Base-by-base conservation (phyloP, 306 rosid genomes). In the Castanospermum australe region DNA sequence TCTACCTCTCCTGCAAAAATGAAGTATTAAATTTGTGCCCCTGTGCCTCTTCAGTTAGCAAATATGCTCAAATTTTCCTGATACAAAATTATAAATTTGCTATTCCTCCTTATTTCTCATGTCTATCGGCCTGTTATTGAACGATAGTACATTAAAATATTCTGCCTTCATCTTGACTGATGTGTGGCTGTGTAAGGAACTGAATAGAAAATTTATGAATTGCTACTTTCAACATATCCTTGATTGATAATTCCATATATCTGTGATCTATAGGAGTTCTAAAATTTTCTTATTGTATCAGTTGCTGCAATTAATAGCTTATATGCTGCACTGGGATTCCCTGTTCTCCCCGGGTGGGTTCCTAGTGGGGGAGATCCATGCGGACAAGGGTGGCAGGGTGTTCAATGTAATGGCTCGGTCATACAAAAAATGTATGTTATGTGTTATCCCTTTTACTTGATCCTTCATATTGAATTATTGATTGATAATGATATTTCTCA, bases 361-460 rank as follows among this genome's bases (percentile, higher is more conserved):
- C 32, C 90, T 13, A 81, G 74, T 84, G 99, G 88, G 5, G 98
- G 97, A 81, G 99, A 96, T 85, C 99, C 99, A 4, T 96, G 99
- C 20, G 99, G 99, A 57, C 87, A 96, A 70, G 90, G 83, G 21
- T 96, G 99, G 99, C 99, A 96, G 84, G 99, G 99, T 41, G 84
- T 96, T 75, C 87, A 63, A 20, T 96, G 99, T 63, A 89, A 91
- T 33, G 89, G 90, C 30, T 74, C 96, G 8, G 56, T 33, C 54
- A 96, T 93, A 81, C 71, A 81, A 84, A 71, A 44, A 83, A 93
- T 96, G 99, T 96, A 89, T 20, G 83, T 72, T 21, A 41, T 2
- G 2, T 55, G 91, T 33, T 77, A 65, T 41, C 75, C 35, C 71
- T 63, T 38, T 39, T 35, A 52, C 73, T 74, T 15, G 75, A 17